Percentiles rank a stretch among this genome's conserved stretches.
These are phyloP conservation scores for Hypoxylon lenormandii DNA, from an alignment of 495 filamentous ascomycete species.

Conservation along the genomic window DNA sequence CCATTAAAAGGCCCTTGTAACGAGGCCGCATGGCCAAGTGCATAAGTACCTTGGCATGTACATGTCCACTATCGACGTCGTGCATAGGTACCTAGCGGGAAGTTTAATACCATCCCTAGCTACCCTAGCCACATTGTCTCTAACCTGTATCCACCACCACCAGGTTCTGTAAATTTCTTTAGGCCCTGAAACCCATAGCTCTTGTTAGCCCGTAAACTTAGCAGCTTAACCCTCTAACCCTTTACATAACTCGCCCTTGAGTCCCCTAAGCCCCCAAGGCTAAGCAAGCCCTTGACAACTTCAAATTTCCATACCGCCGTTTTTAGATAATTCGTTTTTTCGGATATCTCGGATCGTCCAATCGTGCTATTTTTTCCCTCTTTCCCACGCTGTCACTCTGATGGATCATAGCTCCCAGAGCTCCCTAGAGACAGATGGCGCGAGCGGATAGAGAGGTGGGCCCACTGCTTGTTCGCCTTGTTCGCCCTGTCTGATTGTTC, in stretches of 20 bases:
- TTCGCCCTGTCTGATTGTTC: too few species aligned
- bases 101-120: too few species aligned
- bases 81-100: slow-evolving; percentile 23
- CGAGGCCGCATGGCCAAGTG: slow-evolving; percentile 9
- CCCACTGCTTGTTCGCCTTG: slow-evolving; percentile 25
- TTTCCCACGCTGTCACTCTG: slow-evolving; percentile 38
- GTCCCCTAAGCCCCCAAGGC: too few species aligned
- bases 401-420: too few species aligned
- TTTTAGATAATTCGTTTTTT: slow-evolving; percentile 12
- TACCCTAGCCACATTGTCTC: slow-evolving; percentile 5
- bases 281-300: slow-evolving; percentile 30
- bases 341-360: slow-evolving; percentile 44
- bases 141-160: not conserved
- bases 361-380: slow-evolving; percentile 38
- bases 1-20: slow-evolving; percentile 5
- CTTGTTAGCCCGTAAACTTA: too few species aligned
- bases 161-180: slow-evolving; percentile 21
- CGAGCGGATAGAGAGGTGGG: slow-evolving; percentile 37
- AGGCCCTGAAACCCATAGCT: slow-evolving; percentile 1
- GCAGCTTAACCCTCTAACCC: too few species aligned
- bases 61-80: slow-evolving; percentile 21
- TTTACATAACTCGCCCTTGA: too few species aligned
- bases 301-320: slow-evolving; percentile 39
- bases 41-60: too few species aligned
- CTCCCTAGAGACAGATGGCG: slow-evolving; percentile 40